These are phyloP conservation scores for Blastobotrys capitulatus DNA, from an alignment of 1,139 yeast genomes.

Conservation along the genomic window DNA sequence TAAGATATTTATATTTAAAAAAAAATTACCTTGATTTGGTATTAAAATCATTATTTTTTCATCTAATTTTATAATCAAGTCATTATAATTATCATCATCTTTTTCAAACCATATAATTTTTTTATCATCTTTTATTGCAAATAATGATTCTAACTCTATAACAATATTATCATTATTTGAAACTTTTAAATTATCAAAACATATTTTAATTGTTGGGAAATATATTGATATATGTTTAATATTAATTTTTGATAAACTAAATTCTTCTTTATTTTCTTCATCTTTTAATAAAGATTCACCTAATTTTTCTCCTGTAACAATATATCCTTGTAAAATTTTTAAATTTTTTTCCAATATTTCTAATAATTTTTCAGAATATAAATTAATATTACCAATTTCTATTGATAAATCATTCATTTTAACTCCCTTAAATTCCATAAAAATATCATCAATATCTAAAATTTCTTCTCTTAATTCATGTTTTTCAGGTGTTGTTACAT, in stretches of 20 bases:
- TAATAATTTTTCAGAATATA: not conserved
- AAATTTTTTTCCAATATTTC: slow-evolving; percentile 15
- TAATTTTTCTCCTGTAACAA: not conserved
- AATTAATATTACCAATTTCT: slow-evolving; percentile 43
- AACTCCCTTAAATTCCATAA: slow-evolving; percentile 19
- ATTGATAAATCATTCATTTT: slow-evolving; percentile 39
- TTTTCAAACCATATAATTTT: slow-evolving; percentile 14
- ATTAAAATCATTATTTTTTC: slow-evolving; percentile 16
- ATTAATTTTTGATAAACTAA: not conserved
- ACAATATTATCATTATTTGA: not conserved
- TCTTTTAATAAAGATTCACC: not conserved
- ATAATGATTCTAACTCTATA: not conserved
- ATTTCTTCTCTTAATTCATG: slow-evolving; percentile 15
- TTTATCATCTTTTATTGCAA: not conserved
- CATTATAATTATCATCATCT: slow-evolving; percentile 5
- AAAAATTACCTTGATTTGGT: slow-evolving; percentile 19
- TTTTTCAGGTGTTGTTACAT: slow-evolving; percentile 8
- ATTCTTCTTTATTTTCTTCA: not conserved
- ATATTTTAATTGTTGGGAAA: slow-evolving; percentile 6
- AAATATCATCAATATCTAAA: slow-evolving; percentile 20
- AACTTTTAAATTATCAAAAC: slow-evolving; percentile 9
- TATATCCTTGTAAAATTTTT: not conserved
- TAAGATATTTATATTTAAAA: slow-evolving; percentile 15
- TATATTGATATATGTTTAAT: slow-evolving; percentile 1
- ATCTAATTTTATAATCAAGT: slow-evolving; percentile 11